Conservation (phyloP, 2,329 filamentous ascomycete genomes). For the Rutstroemia sp. region DNA sequence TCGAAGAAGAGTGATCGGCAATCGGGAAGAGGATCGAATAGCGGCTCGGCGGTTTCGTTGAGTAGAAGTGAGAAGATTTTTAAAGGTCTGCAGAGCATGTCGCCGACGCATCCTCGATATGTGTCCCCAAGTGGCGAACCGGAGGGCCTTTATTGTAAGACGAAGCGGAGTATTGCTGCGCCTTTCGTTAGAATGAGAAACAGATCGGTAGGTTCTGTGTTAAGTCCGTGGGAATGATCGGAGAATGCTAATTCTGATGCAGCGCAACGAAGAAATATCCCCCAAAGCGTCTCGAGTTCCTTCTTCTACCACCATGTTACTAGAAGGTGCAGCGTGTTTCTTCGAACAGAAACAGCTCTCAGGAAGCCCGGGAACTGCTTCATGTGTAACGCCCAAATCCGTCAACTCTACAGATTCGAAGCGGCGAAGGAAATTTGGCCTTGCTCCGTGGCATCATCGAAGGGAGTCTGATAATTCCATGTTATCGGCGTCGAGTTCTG, state of each 20-base stretch:
- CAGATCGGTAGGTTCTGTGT: constrained; percentile 10
- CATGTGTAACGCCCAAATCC: constrained; percentile 3
- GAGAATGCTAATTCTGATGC: not conserved
- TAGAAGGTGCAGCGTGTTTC: constrained; percentile 20
- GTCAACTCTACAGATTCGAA: constrained; percentile 11
- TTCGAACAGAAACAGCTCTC: constrained; percentile 10
- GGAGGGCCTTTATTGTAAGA: constrained; percentile 19
- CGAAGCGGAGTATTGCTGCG: constrained; percentile 18
- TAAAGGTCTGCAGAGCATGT: constrained; percentile 9
- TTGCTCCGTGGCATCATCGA: constrained; percentile 28
- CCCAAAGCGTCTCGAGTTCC: not conserved
- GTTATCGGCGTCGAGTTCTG: constrained; percentile 25
- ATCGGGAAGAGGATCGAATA: not conserved
- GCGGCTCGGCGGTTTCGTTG: not conserved
- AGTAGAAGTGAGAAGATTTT: constrained; percentile 2
- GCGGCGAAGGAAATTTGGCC: constrained; percentile 19
- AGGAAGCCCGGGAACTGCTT: not conserved
- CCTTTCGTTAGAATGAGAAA: constrained; percentile 9
- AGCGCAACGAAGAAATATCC: not conserved
- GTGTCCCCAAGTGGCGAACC: constrained; percentile 5
- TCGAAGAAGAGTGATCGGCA: not conserved
- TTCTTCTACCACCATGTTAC: constrained; percentile 18
- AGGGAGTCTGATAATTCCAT: constrained; percentile 24
- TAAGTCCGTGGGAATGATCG: not conserved
- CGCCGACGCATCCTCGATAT: constrained; percentile 9